Base-by-base conservation (phyloP, 192 early-diverging fungal genomes). In the Backusella parvicylindrica region DNA sequence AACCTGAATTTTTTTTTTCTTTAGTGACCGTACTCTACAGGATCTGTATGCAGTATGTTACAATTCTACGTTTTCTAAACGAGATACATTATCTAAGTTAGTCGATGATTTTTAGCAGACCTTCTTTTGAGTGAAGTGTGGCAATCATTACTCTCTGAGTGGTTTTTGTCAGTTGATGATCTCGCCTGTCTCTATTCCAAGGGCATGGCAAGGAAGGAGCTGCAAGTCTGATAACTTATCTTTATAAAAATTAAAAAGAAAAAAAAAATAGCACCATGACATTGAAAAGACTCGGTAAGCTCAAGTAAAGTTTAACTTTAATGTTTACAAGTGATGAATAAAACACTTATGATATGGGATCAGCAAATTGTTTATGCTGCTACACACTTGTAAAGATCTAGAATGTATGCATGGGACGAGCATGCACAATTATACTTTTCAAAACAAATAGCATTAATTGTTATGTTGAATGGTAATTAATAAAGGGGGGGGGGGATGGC, bases 11-110 rank as follows among this genome's bases (percentile, higher is more conserved):
- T 11, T 68, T 69, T 75, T 75, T 75, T 75, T 75, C 74, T 68
- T 75, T 75, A 75, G 74, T 75, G 74, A 75, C 74, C 74, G 74
- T 75, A 75, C 74, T 75, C 74, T 75, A 75, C 74, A 75, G 74
- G 74, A 75, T 75, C 66, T 75, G 74, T 75, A 75, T 75, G 43
- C 74, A 75, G 74, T 75, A 75, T 64, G 64, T 75, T 49, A 68
- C 74, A 64, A 64, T 75, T 75, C 65, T 68, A 75, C 66, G 74
- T 75, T 75, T 75, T 75, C 43, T 32, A 75, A 75, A 75, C 74
- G 68, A 75, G 74, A 75, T 64, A 64, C 60, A 53, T 50, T 68
- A 28, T n/a, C 64, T 41, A 75, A 75, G 74, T 64, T 75, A 75
- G 74, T 75, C 66, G 74, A 75, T 75, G 74, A 75, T 47, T 53